Evolutionary conservation across 768 basidiomycete species (phyloP), one percentile per base, ranked within the genome.

Genomic region (Guyanaporus albipodus): DNA sequence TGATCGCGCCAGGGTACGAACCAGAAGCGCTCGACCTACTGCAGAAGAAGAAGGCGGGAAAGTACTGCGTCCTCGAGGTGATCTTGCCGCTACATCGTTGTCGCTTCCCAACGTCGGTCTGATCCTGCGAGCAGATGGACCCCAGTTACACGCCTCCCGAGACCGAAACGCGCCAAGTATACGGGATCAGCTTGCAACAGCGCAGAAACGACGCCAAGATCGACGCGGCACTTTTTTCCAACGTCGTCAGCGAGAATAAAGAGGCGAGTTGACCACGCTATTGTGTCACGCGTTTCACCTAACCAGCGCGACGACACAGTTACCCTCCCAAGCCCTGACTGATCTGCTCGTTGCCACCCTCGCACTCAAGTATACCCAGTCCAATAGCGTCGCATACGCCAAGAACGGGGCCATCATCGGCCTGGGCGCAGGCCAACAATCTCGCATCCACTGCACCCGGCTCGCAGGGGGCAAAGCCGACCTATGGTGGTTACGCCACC

Each of bases 401-500:
- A 85, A 82, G 59, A 85, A 82, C 59, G 96, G 96, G 11, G 83
- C 93, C 12, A 87, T 95, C 64, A 79, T 99, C 57, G 96, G 95
- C 38, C 85, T 97, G 38, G 96, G 96, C 27, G 96, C 96, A 0
- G 96, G 95, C 11, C 96, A 98, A 62, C 96, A 98, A 66, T 98
- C 95, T 5, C 89, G 96, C 32, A 99, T 99, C 62, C 96, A 99
- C 74, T 99, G 96, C 72, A 99, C 96, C 14, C 89, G 96, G 24
- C 84, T 99, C 36, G 96, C 96, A 3, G 96, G 96, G 4, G 81
- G 85, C 42, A 98, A 99, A 70, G 93, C 95, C n/a, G 96, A 99
- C 70, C 78, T 92, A 54, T 99, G 96, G 96, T 98, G 96, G 95
- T 77, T 98, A 45, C 85, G 96, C 11, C 93, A 98, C 73, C 93